Conservation (phyloP, 495 filamentous ascomycete genomes). For the Acidomyces sp. region DNA sequence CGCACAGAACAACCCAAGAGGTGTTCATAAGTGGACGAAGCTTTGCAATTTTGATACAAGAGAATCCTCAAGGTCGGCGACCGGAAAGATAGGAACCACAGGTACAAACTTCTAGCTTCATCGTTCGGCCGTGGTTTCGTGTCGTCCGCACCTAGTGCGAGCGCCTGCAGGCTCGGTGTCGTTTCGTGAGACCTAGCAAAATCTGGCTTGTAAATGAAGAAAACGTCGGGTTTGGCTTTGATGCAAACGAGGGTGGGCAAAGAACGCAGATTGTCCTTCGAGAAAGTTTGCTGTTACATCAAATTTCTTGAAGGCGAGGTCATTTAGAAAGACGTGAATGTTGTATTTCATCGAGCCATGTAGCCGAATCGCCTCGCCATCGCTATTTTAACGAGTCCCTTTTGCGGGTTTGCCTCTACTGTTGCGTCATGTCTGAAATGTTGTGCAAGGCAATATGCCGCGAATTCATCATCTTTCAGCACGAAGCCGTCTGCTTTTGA, state of each 20-base stretch:
- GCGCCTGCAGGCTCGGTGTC: conserved; percentile 3
- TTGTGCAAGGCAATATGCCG: too few relatives aligned
- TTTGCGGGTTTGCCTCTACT: too few relatives aligned
- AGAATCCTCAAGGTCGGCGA: not conserved
- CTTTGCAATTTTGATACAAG: not conserved
- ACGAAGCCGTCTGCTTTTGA: too few relatives aligned
- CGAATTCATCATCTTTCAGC: too few relatives aligned
- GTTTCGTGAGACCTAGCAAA: not conserved
- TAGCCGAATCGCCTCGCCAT: not conserved
- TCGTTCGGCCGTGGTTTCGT: not conserved
- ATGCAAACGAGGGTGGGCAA: conserved; percentile 4
- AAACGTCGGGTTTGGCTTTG: not conserved
- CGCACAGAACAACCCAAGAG: not conserved
- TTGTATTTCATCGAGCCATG: conserved; percentile 7
- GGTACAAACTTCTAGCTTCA: not conserved
- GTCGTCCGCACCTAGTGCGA: too few relatives aligned
- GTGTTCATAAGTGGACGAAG: not conserved
- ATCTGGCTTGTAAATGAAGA: not conserved
- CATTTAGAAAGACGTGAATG: conserved; percentile 6
- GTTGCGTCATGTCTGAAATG: too few relatives aligned
- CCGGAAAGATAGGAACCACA: not conserved
- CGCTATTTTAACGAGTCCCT: too few relatives aligned
- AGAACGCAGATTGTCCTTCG: conserved; percentile 1
- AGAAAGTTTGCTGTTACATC: conserved; percentile 13
- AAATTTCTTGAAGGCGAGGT: conserved; percentile 7